These are phyloP conservation scores for Paramecium sexaurelia DNA, from an alignment of 73 alveolate genomes.

Conservation along the genomic window DNA sequence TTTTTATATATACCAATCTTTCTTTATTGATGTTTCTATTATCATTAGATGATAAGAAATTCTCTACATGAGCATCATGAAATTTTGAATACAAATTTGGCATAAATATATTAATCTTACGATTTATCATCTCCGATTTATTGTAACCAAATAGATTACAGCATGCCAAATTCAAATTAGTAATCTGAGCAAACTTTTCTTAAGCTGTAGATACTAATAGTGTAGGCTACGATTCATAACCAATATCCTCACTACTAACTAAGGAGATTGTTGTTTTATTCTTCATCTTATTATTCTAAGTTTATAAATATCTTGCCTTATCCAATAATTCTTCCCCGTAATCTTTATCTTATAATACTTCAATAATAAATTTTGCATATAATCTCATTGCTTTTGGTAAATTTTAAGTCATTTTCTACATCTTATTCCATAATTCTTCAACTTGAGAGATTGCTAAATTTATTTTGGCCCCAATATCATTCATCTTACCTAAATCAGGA, in stretches of 20 bases:
- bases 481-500: slow-evolving; percentile 69
- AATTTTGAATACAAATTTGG: slow-evolving; percentile 64
- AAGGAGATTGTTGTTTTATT: slow-evolving; percentile 6
- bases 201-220: slow-evolving; percentile 49
- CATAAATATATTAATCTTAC: slow-evolving; percentile 63
- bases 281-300: slow-evolving; percentile 51
- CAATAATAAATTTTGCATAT: slow-evolving; percentile 61
- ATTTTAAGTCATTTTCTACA: slow-evolving; percentile 55
- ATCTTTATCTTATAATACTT: slow-evolving; percentile 63
- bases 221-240: slow-evolving; percentile 62
- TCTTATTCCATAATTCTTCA: slow-evolving; percentile 67
- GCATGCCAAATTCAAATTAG: slow-evolving; percentile 59
- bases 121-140: slow-evolving; percentile 63
- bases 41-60: slow-evolving; percentile 54
- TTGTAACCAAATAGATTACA: slow-evolving; percentile 62
- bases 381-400: slow-evolving; percentile 69
- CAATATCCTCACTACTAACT: slow-evolving; percentile 58
- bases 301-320: slow-evolving; percentile 42
- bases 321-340: slow-evolving; percentile 56
- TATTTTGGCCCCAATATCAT: slow-evolving; percentile 65
- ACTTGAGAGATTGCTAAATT: slow-evolving; percentile 58
- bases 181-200: slow-evolving; percentile 62
- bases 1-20: slow-evolving; percentile 47
- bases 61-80: slow-evolving; percentile 56
- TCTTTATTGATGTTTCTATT: slow-evolving; percentile 35